Evolutionary conservation across 352 stramenopile species (phyloP), one percentile per base, ranked within the genome.

Genomic region (Phytophthora hibernalis): DNA sequence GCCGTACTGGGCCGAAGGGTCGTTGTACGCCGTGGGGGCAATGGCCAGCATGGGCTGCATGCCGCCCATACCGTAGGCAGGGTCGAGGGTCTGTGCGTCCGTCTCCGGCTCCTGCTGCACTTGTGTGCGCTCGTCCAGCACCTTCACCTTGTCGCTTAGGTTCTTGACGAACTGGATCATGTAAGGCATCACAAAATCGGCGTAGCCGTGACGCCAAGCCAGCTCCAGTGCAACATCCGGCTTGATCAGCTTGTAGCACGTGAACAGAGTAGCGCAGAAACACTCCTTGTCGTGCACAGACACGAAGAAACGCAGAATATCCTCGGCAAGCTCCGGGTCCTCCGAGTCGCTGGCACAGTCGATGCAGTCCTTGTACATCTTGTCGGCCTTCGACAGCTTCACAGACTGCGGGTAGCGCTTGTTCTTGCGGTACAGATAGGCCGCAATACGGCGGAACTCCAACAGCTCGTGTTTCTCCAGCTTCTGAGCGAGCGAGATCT

Each of bases 301-400:
- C 40, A 99, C 98, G 77, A 99, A 99, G 90, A 99, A 99, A 42
- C 97, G 91, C 42, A 99, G 80, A 47, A 99, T 92, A 54, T 98
- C 95, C 72, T 99, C 97, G 21, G 98, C 98, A 21, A 99, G 92
- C 33, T 99, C 96, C 35, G 84, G 74, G 69, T 99, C 96, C 37
- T 93, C 87, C 53, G 97, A 99, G 74, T 99, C 95, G 35, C 96
- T 97, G 24, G 97, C 97, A 58, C 97, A 99, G 71, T 99, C 97
- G 68, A 99, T 99, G 74, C 97, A 99, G 66, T 99, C 98, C 86
- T 99, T 99, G 95, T 98, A 99, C 97, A 99, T 99, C 71, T 98
- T 98, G 87, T 99, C 97, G 35, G 95, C 95, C 93, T 99, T 99
- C 20, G 96, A 99, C 59, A 99, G 85, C 61, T 98, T 97, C 65